Base-by-base conservation (phyloP, 2,329 filamentous ascomycete species). In the Calcarisporium arbuscula region DNA sequence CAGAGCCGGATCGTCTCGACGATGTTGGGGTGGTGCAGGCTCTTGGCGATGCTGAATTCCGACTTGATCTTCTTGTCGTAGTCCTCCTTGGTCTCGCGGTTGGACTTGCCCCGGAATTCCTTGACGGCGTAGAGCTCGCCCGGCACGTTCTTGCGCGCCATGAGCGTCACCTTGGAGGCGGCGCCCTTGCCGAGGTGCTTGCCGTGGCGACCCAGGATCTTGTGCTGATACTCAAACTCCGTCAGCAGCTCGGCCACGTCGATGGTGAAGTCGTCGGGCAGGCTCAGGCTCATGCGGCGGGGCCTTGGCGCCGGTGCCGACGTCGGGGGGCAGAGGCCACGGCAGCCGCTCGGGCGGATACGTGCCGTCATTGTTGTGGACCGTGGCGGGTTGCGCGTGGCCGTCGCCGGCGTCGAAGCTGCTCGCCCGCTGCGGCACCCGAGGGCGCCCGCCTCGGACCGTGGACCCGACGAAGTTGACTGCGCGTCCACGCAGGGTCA, bases 51-150 rank as follows among this genome's bases (percentile, higher is more conserved):
- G 57, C 80, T 86, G 62, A 80, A 95, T 56, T 95, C 88, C 2
- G 85, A 89, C 59, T 90, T 94, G 65, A 94, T 85, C 67, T 94
- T 92, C 60, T 86, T 82, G 45, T 85, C 75, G 57, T 94, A 94
- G 32, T 92, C 85, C 19, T 77, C 72, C 42, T 75, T 67, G 8
- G 74, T 78, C 54, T 94, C 87, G 26, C 72, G 69, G 21, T 72
- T 69, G 22, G 78, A 78, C 57, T 84, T 83, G 44, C 76, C 74
- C 9, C 86, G 78, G 56, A 94, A 94, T 51, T 92, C 85, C 62
- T 95, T 95, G 47, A 94, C 86, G 0, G 88, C 88, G 46, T 82
- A 89, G 7, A 87, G 61, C 50, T 86, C 80, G 25, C 67, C 68
- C 5, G 70, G 63, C 39, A 64, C 72, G 20, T 78, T 80, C 55